Conservation (phyloP, 1,139 yeast genomes). For the Candida dubliniensis region DNA sequence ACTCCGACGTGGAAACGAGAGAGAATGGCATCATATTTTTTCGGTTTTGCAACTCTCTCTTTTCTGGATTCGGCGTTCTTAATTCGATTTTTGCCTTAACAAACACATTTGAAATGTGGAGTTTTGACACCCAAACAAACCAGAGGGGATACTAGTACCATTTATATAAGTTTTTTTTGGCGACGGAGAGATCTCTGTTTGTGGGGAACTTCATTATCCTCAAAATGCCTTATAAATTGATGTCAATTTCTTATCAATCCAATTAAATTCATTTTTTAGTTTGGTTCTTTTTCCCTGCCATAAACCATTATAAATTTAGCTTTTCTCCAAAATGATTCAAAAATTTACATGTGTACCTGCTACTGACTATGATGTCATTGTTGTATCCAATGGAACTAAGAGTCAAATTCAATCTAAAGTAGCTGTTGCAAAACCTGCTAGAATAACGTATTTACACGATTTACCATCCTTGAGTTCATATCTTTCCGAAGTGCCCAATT, state of each 20-base stretch:
- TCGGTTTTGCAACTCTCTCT: neutral
- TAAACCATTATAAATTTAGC: neutral
- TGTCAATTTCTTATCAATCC: slow-evolving; percentile 15
- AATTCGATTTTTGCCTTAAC: neutral
- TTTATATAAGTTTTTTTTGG: neutral
- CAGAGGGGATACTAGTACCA: neutral
- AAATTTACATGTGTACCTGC: slow-evolving; percentile 37
- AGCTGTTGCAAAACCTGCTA: slow-evolving; percentile 16
- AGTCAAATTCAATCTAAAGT: slow-evolving; percentile 32
- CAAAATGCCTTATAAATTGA: slow-evolving; percentile 11
- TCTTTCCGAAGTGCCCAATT: neutral
- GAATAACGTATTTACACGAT: neutral
- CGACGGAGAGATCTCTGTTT: neutral
- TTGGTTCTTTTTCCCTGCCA: neutral
- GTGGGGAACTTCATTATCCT: neutral
- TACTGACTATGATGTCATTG: slow-evolving; percentile 34
- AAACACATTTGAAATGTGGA: neutral
- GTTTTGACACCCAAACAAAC: neutral
- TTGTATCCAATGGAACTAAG: slow-evolving; percentile 37
- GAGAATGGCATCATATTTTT: no score
- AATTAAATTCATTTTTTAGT: slow-evolving; percentile 11
- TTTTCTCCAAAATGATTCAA: slow-evolving; percentile 29
- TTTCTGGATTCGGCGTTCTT: neutral
- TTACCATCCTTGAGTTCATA: neutral
- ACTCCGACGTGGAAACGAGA: no score